phyloP scores from a whole-genome alignment of 306 rosid genomes.

The Delonix regia region DNA sequence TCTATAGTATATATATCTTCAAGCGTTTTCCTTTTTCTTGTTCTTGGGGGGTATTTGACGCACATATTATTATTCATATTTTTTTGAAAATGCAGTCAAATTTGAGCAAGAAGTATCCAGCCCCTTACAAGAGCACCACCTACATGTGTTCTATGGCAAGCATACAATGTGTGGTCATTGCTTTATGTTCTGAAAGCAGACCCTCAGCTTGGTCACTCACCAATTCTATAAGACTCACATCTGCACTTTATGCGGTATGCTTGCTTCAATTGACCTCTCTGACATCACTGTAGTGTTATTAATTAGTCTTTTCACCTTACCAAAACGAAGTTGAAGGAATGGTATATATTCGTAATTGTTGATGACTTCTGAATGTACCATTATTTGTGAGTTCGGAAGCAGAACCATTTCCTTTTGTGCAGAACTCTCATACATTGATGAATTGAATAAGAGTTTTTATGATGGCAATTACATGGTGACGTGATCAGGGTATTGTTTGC shows the following conservation, averaged over 20 bases:
- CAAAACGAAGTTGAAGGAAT: no score
- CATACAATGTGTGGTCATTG: conserved; percentile 65
- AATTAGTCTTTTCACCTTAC: no score
- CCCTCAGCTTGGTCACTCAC: conserved; percentile 65
- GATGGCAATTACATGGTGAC: background rate
- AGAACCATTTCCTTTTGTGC: no score
- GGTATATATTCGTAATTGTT: no score
- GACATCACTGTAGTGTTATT: background rate
- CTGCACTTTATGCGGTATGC: conserved; percentile 65
- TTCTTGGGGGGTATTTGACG: no score
- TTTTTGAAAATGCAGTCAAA: conserved; percentile 56
- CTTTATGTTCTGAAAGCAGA: conserved; percentile 45
- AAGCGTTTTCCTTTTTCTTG: no score
- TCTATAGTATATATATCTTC: background rate
- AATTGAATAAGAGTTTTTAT: background rate
- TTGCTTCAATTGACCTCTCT: background rate
- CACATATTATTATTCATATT: no score
- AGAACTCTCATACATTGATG: no score
- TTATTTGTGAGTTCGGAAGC: no score
- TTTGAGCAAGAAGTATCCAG: conserved; percentile 65
- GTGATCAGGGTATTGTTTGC: conserved; percentile 64
- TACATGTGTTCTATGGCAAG: conserved; percentile 63
- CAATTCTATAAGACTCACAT: conserved; percentile 46
- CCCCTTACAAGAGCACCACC: conserved; percentile 74
- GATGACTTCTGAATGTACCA: no score